These are phyloP conservation scores for Suillus ampliporus DNA, from an alignment of 768 basidiomycete species.

Conservation along the genomic window DNA sequence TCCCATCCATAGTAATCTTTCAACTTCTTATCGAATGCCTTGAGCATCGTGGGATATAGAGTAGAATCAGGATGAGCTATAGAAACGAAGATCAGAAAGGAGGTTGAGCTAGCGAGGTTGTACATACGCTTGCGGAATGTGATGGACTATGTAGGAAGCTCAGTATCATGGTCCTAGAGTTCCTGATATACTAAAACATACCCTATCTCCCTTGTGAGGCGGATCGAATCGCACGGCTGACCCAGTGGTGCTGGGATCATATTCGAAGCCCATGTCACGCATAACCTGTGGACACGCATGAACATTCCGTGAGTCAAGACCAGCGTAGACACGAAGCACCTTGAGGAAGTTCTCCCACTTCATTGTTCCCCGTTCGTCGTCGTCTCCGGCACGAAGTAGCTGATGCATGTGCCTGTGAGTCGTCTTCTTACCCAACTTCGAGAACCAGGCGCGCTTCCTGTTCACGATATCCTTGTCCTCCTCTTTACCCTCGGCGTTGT, in stretches of 20 bases:
- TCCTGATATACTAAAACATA: conserved; percentile 23
- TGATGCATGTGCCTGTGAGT: conserved; percentile 66
- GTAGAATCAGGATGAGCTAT: conserved; percentile 80
- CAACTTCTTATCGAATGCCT: conserved; percentile 60
- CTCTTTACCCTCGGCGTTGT: conserved; percentile 40
- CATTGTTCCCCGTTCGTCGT: conserved; percentile 66
- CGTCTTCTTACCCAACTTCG: conserved; percentile 63
- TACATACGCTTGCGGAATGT: conserved; percentile 74
- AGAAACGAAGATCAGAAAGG: conserved; percentile 12
- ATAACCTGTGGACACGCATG: conserved; percentile 55
- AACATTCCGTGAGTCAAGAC: conserved; percentile 6
- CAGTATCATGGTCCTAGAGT: conserved; percentile 13
- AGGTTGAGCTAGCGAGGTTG: conserved; percentile 16
- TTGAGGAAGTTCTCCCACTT: conserved; percentile 83
- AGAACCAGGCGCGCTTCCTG: conserved; percentile 60
- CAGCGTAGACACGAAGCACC: conserved; percentile 40
- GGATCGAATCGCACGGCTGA: conserved; percentile 86
- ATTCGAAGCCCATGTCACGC: conserved; percentile 78
- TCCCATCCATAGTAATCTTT: conserved; percentile 73
- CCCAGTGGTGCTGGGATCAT: conserved; percentile 77
- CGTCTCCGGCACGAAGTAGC: conserved; percentile 59
- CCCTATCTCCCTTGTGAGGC: conserved; percentile 55
- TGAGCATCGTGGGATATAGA: conserved; percentile 54
- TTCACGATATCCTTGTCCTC: conserved; percentile 25
- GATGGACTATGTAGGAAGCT: conserved; percentile 54